Conservation (phyloP, 495 filamentous ascomycete genomes). For the Penicillium tannophilum region DNA sequence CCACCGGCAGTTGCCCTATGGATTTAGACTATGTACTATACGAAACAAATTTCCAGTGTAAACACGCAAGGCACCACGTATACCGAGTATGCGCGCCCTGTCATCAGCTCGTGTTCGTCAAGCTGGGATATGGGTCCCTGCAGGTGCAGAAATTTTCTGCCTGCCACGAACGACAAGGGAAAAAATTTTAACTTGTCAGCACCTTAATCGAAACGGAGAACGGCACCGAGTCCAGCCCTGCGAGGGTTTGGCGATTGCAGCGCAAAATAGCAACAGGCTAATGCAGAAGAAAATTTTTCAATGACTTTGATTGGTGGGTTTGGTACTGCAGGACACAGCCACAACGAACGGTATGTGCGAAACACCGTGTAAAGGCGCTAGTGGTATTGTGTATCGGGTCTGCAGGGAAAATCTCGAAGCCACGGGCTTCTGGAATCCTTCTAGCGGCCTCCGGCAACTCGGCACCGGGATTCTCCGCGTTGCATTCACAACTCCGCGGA, state of each 20-base stretch:
- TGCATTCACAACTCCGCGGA: neutral
- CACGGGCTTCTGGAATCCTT: conserved; percentile 23
- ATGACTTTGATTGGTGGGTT: conserved; percentile 19
- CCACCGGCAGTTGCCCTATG: neutral
- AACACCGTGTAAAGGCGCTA: conserved; percentile 15
- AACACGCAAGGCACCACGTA: conserved; percentile 9
- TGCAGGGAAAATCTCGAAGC: conserved; percentile 13
- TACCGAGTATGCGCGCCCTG: neutral
- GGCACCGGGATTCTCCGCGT: conserved; percentile 24
- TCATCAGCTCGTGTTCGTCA: conserved; percentile 6
- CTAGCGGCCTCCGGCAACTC: conserved; percentile 19
- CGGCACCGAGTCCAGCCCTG: conserved; percentile 11
- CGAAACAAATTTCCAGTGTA: neutral
- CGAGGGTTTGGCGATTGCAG: conserved; percentile 7
- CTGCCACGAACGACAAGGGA: neutral
- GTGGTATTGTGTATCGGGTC: conserved; percentile 11
- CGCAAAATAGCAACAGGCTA: conserved; percentile 20
- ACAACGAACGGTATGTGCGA: conserved; percentile 16
- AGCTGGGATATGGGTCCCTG: neutral
- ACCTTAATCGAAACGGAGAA: conserved; percentile 13
- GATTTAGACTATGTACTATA: neutral
- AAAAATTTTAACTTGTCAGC: conserved; percentile 16
- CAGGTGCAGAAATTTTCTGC: conserved; percentile 11
- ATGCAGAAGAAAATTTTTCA: conserved; percentile 19
- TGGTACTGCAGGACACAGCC: conserved; percentile 9